Conservation (phyloP, 1,139 yeast species). For the Pichiaceae sp. region DNA sequence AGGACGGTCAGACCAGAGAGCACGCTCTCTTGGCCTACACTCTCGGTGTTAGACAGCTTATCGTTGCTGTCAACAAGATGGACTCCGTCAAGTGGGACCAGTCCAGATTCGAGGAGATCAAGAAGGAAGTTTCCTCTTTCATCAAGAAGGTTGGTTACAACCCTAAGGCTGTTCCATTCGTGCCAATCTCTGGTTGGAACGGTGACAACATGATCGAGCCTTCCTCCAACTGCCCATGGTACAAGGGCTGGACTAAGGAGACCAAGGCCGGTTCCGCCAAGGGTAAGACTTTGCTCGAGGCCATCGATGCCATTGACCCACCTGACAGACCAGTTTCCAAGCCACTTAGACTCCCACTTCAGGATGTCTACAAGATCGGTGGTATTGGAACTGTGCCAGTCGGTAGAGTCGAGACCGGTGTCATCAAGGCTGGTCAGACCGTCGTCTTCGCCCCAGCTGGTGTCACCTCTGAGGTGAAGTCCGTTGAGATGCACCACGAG, state of each 20-base stretch:
- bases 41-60: constrained; percentile 82
- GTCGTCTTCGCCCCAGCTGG: constrained; percentile 88
- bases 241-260: constrained; percentile 87
- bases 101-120: constrained; percentile 71
- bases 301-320: constrained; percentile 81
- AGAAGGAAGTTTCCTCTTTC: constrained; percentile 81
- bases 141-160: constrained; percentile 91
- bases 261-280: constrained; percentile 66
- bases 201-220: constrained; percentile 91
- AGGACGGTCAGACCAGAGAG: constrained; percentile 92
- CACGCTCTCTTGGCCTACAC: constrained; percentile 88
- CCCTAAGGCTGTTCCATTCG: constrained; percentile 89
- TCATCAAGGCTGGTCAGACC: constrained; percentile 86
- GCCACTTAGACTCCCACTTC: constrained; percentile 87
- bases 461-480: constrained; percentile 89
- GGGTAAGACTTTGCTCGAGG: constrained; percentile 85
- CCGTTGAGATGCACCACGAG: constrained; percentile 94
- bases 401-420: constrained; percentile 92
- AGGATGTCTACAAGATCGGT: constrained; percentile 90
- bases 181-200: constrained; percentile 90
- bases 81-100: constrained; percentile 85
- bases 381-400: constrained; percentile 94
- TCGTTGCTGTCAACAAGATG: constrained; percentile 91
- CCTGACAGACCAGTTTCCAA: constrained; percentile 81
- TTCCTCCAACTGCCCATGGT: constrained; percentile 80